Evolutionary conservation across 805 yeast genomes (phyloP).

Genomic region (Hanseniaspora valbyensis): DNA sequence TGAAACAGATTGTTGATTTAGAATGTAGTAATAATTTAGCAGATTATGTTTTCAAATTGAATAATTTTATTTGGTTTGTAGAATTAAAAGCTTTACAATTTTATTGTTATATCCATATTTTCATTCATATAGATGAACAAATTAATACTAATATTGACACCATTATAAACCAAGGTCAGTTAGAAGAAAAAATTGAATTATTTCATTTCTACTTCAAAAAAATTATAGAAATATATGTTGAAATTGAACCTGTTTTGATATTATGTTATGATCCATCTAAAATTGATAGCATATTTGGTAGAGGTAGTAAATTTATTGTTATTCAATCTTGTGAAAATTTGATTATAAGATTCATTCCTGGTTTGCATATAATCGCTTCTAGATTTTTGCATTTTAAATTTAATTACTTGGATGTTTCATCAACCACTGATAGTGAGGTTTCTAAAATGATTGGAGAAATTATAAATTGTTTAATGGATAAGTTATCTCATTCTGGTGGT

Average conservation of each 20-base stretch:
- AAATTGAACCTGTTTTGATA: conserved; percentile 19
- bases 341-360: conserved; percentile 17
- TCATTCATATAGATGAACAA: conserved; percentile 19
- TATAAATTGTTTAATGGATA: conserved; percentile 22
- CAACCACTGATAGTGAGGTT: not conserved
- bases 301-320: conserved; percentile 18
- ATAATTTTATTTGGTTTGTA: conserved; percentile 24
- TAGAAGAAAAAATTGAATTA: conserved; percentile 22
- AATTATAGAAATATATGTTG: conserved; percentile 19
- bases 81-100: conserved; percentile 24
- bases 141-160: conserved; percentile 14
- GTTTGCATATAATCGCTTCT: conserved; percentile 21
- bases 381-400: conserved; percentile 27
- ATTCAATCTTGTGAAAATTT: conserved; percentile 19
- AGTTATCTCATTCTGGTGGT: conserved; percentile 26
- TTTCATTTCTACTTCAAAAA: conserved; percentile 22
- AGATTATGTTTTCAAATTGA: conserved; percentile 23
- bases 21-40: conserved; percentile 18
- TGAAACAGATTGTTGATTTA: conserved; percentile 24
- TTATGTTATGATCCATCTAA: conserved; percentile 16
- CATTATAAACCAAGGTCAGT: conserved; percentile 18
- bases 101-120: conserved; percentile 23
- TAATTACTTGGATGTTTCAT: conserved; percentile 17
- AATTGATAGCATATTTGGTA: conserved; percentile 19
- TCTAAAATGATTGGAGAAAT: conserved; percentile 19